Conservation (phyloP, 1,284 basidiomycete species). For the Rhodotorula sp. region DNA sequence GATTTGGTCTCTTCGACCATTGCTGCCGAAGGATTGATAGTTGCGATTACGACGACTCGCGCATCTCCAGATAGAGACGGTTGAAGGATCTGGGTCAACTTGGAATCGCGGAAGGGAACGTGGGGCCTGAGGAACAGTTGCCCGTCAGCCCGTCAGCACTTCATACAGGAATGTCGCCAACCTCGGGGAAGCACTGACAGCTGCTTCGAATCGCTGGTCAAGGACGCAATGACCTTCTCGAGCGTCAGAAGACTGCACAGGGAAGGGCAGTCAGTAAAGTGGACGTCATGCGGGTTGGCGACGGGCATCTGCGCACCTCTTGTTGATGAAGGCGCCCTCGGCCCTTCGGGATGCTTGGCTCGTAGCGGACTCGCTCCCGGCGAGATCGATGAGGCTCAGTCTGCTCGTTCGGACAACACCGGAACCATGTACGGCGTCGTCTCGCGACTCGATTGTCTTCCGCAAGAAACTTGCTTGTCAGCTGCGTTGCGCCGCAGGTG, state of each 20-base stretch:
- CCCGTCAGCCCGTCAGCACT: neutral
- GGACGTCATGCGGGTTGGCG: constrained; percentile 34
- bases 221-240: constrained; percentile 80
- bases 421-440: constrained; percentile 20
- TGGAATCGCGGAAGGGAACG: constrained; percentile 93
- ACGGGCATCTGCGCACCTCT: constrained; percentile 51
- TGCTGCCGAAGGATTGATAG: constrained; percentile 72
- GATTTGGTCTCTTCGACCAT: constrained; percentile 42
- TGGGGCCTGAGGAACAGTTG: constrained; percentile 61
- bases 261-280: constrained; percentile 8
- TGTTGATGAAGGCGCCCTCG: constrained; percentile 93
- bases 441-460: constrained; percentile 50
- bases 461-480: neutral
- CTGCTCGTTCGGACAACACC: constrained; percentile 38
- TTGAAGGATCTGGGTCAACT: constrained; percentile 87
- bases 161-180: neutral
- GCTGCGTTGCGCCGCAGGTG: neutral
- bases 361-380: constrained; percentile 92
- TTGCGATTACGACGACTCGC: constrained; percentile 92
- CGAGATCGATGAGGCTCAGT: constrained; percentile 87
- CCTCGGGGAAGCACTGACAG: constrained; percentile 51
- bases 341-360: constrained; percentile 86
- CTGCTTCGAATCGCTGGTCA: constrained; percentile 74
- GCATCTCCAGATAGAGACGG: constrained; percentile 93
- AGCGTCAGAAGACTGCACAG: constrained; percentile 68